A percentile compares a stretch with the other conserved stretches of the same genome.
Conservation (phyloP, 495 filamentous ascomycete genomes). For the Jackrogersella multiformis region DNA sequence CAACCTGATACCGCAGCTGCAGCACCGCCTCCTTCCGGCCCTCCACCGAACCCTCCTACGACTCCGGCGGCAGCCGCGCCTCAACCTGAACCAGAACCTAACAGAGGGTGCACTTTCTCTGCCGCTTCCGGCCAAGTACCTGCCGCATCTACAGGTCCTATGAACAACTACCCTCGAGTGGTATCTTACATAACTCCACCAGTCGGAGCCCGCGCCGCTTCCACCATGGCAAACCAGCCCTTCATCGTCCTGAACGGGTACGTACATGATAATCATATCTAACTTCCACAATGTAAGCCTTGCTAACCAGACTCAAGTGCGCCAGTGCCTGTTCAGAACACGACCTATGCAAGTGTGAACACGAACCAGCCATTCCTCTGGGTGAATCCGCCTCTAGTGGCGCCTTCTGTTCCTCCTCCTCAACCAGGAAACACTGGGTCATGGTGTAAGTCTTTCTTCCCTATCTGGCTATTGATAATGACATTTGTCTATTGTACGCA, state of each 20-base stretch:
- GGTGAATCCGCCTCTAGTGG: conserved; percentile 33
- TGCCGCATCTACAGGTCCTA: not conserved
- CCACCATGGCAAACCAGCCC: conserved; percentile 10
- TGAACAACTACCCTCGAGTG: not conserved
- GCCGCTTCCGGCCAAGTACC: not conserved
- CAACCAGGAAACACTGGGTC: conserved; percentile 20
- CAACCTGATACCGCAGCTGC: not conserved
- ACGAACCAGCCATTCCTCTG: conserved; percentile 25
- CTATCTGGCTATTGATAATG: not conserved
- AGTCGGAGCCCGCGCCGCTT: conserved; percentile 11
- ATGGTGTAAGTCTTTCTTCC: conserved; percentile 29
- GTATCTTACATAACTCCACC: conserved; percentile 18
- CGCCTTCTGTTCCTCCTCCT: conserved; percentile 22
- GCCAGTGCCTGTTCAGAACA: not conserved
- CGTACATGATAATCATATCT: not conserved
- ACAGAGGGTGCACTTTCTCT: not conserved
- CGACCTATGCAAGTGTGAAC: not conserved
- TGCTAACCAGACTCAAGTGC: conserved; percentile 13
- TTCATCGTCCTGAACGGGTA: conserved; percentile 16
- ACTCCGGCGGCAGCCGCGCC: conserved; percentile 13
- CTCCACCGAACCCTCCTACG: conserved; percentile 11
- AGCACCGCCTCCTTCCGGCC: conserved; percentile 17
- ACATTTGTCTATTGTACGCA: not conserved
- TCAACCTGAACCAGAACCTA: conserved; percentile 4
- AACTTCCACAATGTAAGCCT: not conserved